Base-by-base conservation (phyloP, 441 rosid genomes). In the Arabidopsis lyrata region DNA sequence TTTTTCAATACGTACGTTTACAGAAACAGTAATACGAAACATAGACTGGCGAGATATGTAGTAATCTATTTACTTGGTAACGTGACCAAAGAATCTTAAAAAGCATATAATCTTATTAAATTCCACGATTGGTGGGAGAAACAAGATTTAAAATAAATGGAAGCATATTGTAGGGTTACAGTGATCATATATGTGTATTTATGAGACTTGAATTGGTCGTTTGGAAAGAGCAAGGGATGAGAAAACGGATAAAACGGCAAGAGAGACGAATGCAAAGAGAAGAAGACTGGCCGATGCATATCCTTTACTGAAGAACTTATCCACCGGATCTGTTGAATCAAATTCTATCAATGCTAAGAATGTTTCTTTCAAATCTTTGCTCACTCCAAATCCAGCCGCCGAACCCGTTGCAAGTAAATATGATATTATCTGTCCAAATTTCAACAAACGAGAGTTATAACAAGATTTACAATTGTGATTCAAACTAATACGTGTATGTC, bases 151-250 rank as follows among this genome's bases (percentile, higher is more conserved):
- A 41, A 32, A 34, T 56, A 12, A 56, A 56, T n/a, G 11, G 7
- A 32, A 56, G 22, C 13, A 31, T 8, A 29, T 3, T 29, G 7
- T 2, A 56, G 11, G 20, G 20, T n/a, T 31, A 55, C 60, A 55
- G n/a, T 8, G 31, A n/a, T 7, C 31, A 29, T 0, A 29, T 0
- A 32, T 15, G 14, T 15, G 61, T 9, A 13, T 2, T 15, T 34
- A 38, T 36, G 64, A 60, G 15, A 13, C 18, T 38, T 38, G 42
- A 38, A 60, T 9, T 18, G 65, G 65, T 60, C 42, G 57, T 18
- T 78, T 81, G 1, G 84, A 82, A 68, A 81, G 83, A 8, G 81
- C 81, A 41, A 61, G 77, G 2, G 83, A 83, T 22, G 85, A 81
- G 68, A 73, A 47, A 31, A 81, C 77, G 0, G 86, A 85, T 48